These are phyloP conservation scores for Termitomyces sp. DNA, from an alignment of 768 basidiomycete genomes.

Conservation along the genomic window DNA sequence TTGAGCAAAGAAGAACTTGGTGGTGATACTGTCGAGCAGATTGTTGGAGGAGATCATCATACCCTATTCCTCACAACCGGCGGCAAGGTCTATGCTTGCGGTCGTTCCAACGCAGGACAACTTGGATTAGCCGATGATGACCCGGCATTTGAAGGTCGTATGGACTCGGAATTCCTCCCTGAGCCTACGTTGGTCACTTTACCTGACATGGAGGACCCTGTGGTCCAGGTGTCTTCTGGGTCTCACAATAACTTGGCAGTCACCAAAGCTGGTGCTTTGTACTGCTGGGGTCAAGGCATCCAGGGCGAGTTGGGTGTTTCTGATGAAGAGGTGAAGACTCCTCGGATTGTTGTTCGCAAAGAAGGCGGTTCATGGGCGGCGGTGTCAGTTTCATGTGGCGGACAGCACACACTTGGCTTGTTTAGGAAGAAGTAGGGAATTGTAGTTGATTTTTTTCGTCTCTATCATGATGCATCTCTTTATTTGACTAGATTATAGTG, in stretches of 20 bases:
- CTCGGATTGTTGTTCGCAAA: conserved; percentile 62
- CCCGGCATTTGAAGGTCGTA: conserved; percentile 51
- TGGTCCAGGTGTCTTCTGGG: conserved; percentile 63
- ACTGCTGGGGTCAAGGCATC: conserved; percentile 74
- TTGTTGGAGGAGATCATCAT: conserved; percentile 84
- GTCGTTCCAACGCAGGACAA: conserved; percentile 79
- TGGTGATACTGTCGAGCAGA: conserved; percentile 62
- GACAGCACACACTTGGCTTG: conserved; percentile 72
- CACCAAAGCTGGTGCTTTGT: conserved; percentile 61
- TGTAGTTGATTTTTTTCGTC: background rate
- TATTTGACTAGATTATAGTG: background rate
- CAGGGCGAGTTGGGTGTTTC: conserved; percentile 71
- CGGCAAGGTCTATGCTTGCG: conserved; percentile 84
- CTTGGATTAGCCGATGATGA: conserved; percentile 76
- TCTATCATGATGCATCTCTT: background rate
- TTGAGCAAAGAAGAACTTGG: conserved; percentile 58
- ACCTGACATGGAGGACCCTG: conserved; percentile 57
- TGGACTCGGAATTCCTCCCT: conserved; percentile 52
- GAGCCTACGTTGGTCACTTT: conserved; percentile 65
- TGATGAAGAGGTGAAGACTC: conserved; percentile 55
- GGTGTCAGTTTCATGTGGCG: conserved; percentile 63
- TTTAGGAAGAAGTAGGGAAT: conserved; percentile 52
- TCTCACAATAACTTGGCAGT: conserved; percentile 70
- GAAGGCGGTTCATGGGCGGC: conserved; percentile 71
- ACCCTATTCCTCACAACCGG: conserved; percentile 81